These are phyloP conservation scores for Leccinum obscurum DNA, from an alignment of 768 basidiomycete genomes.

Conservation along the genomic window DNA sequence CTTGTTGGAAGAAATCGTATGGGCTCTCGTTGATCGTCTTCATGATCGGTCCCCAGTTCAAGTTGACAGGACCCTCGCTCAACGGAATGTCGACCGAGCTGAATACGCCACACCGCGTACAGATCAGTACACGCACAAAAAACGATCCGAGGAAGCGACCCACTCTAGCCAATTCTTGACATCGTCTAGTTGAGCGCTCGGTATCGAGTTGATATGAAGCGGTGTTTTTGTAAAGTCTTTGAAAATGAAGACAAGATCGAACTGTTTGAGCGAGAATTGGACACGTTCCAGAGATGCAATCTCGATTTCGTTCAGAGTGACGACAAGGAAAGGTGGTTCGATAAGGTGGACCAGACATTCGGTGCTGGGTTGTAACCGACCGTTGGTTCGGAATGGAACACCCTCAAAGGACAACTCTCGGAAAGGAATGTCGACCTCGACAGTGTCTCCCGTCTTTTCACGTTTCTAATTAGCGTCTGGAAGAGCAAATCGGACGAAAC, in stretches of 20 bases:
- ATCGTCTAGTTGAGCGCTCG: constrained; percentile 85
- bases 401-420: constrained; percentile 95
- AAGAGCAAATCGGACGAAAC: constrained; percentile 26
- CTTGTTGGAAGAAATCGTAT: constrained; percentile 90
- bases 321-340: constrained; percentile 94
- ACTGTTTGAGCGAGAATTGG: constrained; percentile 93
- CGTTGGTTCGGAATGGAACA: constrained; percentile 94
- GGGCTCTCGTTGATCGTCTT: constrained; percentile 97
- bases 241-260: constrained; percentile 96
- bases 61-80: constrained; percentile 93
- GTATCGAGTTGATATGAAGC: constrained; percentile 96
- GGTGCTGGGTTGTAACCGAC: constrained; percentile 92
- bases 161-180: constrained; percentile 99
- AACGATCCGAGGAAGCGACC: constrained; percentile 30
- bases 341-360: constrained; percentile 95
- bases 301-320: constrained; percentile 93
- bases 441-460: constrained; percentile 70
- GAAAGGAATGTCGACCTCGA: constrained; percentile 97
- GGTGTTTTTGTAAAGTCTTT: constrained; percentile 90
- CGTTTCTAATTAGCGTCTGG: background rate
- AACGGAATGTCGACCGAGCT: constrained; percentile 97
- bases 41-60: constrained; percentile 99
- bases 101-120: background rate
- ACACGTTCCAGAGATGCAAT: constrained; percentile 96
- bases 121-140: constrained; percentile 6